These are phyloP conservation scores for Schizochytrium sp. DNA, from an alignment of 108 stramenopile genomes.

Conservation along the genomic window DNA sequence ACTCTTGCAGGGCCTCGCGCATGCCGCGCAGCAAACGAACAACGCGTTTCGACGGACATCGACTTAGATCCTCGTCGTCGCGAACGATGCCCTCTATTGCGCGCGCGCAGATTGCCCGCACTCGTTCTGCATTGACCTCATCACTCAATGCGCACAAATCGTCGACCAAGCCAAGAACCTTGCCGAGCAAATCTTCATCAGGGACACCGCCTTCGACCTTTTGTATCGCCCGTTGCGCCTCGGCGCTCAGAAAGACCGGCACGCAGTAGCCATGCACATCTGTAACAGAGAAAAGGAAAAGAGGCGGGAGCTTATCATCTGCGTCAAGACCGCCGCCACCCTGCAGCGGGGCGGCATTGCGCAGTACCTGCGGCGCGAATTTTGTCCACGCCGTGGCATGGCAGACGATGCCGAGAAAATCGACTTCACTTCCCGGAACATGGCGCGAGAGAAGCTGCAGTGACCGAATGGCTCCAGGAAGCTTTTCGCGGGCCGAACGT, in stretches of 20 bases:
- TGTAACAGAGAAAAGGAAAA: background rate
- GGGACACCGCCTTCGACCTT: background rate
- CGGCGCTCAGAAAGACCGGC: background rate
- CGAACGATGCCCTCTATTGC: background rate
- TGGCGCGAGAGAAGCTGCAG: background rate
- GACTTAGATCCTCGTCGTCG: background rate
- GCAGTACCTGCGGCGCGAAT: background rate
- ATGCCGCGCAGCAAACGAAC: background rate
- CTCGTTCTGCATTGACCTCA: background rate
- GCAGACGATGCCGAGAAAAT: background rate
- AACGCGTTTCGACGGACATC: background rate
- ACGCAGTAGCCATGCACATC: slow-evolving; percentile 1
- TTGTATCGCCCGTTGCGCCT: background rate
- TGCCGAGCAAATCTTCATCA: background rate
- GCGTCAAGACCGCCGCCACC: background rate
- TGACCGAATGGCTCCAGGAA: background rate
- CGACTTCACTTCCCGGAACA: background rate
- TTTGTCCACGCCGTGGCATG: background rate
- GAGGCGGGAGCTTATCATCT: background rate
- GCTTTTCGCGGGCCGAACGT: background rate
- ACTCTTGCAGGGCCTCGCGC: background rate
- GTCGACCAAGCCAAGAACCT: background rate
- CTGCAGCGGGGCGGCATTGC: background rate
- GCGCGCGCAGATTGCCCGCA: background rate
- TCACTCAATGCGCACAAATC: background rate